Evolutionary conservation across 1,139 yeast genomes (phyloP).

Genomic region (Debaryomycetaceae sp.): DNA sequence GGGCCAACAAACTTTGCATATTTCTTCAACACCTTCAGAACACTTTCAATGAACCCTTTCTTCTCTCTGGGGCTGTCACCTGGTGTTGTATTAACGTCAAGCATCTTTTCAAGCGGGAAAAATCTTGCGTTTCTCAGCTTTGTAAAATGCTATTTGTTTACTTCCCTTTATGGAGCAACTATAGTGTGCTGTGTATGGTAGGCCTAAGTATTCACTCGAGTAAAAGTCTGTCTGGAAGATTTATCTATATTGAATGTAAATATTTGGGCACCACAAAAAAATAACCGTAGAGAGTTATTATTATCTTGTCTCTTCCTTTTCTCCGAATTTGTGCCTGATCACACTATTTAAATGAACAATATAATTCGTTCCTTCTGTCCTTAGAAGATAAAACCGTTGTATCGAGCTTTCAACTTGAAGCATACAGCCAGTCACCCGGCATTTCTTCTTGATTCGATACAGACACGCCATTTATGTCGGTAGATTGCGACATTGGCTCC

Average conservation of each 20-base stretch:
- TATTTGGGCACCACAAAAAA: no score
- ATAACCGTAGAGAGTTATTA: no score
- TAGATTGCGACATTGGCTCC: constrained; percentile 4
- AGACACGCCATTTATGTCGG: background rate
- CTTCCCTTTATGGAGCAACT: no score
- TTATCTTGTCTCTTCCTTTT: no score
- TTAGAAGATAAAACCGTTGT: background rate
- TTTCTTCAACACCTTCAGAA: constrained; percentile 29
- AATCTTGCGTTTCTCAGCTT: background rate
- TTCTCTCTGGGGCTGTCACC: background rate
- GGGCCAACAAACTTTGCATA: constrained; percentile 80
- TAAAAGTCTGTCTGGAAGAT: no score
- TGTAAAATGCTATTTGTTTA: no score
- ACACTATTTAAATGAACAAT: no score
- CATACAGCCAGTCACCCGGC: background rate
- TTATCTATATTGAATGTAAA: no score
- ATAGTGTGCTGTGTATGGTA: no score
- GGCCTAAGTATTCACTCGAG: no score
- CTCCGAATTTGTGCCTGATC: no score
- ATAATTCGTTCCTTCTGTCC: background rate
- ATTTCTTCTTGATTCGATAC: background rate
- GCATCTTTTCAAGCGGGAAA: background rate
- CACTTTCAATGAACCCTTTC: background rate
- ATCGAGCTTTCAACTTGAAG: background rate
- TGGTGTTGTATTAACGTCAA: background rate